These are phyloP conservation scores for Neurospora sp. DNA, from an alignment of 2,329 filamentous ascomycete species.

Conservation along the genomic window DNA sequence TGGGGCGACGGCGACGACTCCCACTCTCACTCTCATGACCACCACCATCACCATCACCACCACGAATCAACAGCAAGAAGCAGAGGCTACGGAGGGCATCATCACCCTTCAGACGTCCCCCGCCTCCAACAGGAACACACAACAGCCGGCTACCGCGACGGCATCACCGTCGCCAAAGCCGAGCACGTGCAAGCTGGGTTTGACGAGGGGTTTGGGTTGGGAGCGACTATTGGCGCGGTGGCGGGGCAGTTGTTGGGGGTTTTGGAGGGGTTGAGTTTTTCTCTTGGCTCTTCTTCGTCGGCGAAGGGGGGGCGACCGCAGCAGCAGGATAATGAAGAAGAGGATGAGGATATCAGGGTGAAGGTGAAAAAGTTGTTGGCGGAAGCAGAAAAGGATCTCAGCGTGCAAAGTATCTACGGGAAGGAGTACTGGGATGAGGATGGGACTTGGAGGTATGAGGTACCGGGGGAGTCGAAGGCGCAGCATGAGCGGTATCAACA, in stretches of 20 bases:
- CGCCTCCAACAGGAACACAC: constrained; percentile 67
- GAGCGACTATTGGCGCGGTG: constrained; percentile 66
- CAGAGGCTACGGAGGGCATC: background rate
- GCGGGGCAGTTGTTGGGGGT: constrained; percentile 69
- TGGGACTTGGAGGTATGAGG: constrained; percentile 60
- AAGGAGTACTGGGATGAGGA: constrained; percentile 58
- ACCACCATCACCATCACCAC: background rate
- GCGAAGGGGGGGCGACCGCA: background rate
- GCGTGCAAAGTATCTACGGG: constrained; percentile 53
- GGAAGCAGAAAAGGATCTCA: constrained; percentile 49
- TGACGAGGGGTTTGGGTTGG: constrained; percentile 80
- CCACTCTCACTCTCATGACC: background rate
- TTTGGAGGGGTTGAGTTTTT: constrained; percentile 59
- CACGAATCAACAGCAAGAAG: background rate
- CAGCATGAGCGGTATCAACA: constrained; percentile 17
- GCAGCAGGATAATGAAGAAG: constrained; percentile 7
- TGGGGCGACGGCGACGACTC: constrained; percentile 10
- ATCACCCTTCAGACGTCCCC: constrained; percentile 54
- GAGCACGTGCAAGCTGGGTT: constrained; percentile 76
- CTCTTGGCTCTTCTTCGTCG: constrained; percentile 23
- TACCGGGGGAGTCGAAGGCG: constrained; percentile 26
- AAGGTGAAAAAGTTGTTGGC: constrained; percentile 26
- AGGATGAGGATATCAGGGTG: constrained; percentile 14
- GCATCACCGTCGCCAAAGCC: constrained; percentile 66
- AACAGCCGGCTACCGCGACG: constrained; percentile 85